A percentile compares a stretch with the other conserved stretches of the same genome.
Conservation (phyloP, 306 rosid genomes). For the Lagenaria siceraria region DNA sequence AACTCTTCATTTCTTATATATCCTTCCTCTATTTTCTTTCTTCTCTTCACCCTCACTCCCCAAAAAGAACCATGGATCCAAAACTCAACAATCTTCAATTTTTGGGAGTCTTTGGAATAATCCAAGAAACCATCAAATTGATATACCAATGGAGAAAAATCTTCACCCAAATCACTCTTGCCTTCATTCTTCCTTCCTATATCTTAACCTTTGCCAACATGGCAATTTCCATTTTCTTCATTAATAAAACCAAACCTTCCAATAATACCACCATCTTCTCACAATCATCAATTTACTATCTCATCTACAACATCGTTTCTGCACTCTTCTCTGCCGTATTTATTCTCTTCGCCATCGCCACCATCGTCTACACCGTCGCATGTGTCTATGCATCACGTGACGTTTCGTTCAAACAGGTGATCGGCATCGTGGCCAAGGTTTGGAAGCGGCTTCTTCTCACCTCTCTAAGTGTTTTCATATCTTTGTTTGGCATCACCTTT, state of each 20-base stretch:
- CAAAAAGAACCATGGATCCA: not conserved
- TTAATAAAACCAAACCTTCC: not conserved
- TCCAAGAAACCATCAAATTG: slow-evolving; percentile 10
- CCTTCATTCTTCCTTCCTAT: slow-evolving; percentile 19
- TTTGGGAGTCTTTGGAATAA: not conserved
- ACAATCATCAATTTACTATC: not conserved
- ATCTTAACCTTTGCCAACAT: slow-evolving; percentile 13
- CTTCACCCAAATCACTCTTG: slow-evolving; percentile 13
- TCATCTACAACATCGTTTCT: slow-evolving; percentile 13
- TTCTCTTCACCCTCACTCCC: not conserved
- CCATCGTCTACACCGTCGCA: slow-evolving; percentile 17
- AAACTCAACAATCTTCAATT: not conserved
- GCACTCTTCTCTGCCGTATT: not conserved
- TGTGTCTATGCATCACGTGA: slow-evolving; percentile 7
- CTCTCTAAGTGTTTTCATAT: not conserved
- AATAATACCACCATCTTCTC: not conserved
- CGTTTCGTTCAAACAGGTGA: slow-evolving; percentile 13
- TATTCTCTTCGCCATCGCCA: slow-evolving; percentile 14
- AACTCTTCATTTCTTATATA: not conserved
- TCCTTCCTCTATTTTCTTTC: not conserved
- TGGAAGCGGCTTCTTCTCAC: slow-evolving; percentile 22
- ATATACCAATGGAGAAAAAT: slow-evolving; percentile 4
- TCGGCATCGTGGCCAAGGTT: not conserved
- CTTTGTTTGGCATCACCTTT: not conserved
- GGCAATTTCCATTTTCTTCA: not conserved